Evolutionary conservation across 768 basidiomycete genomes (phyloP), one percentile per base, ranked within the genome.

Genomic region (Infundibulicybe gibba): DNA sequence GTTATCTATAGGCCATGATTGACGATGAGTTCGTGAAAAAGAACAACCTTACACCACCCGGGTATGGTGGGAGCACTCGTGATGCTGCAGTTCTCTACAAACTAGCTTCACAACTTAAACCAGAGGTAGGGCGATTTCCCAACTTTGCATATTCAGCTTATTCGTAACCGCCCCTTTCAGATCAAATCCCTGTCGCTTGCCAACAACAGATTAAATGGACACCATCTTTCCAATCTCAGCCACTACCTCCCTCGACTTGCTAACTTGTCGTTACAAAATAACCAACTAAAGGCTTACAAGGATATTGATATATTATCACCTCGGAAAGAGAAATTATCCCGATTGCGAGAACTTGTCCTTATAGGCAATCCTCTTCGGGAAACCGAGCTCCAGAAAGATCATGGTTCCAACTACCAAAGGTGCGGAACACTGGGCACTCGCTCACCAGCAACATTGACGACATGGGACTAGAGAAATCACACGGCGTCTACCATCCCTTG

Each of bases 31-130:
- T 85, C 45, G 70, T 97, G 50, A 80, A 79, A 61, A 85, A 82
- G 58, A 66, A 90, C 55, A 77, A 81, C 38, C 70, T 97, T 21
- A 57, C 72, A 21, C 79, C 86, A 1, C 92, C 91, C 3, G 90
- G 90, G 6, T 69, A 76, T 25, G 80, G 84, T 9, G 81, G 87
- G 30, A 72, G 78, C 19, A 60, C 66, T 16, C 79, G 74, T 49
- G 87, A 90, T 56, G 83, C 87, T 0, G 79, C 85, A 5, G 92
- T 94, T 9, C 83, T 97, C 39, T 94, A 94, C 74, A 94, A 94
- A 64, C 72, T 94, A 10, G 90, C 93, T 1, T 75, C 79, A 15
- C 77, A 85, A 54, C 78, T 94, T 44, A 81, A 80, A 53, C 92
- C 93, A 32, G 76, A 81, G 47, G 90, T 90, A 56, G 45, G 50